phyloP scores from a whole-genome alignment of 2,329 filamentous ascomycete genomes.

The Stemphylium beticola region DNA sequence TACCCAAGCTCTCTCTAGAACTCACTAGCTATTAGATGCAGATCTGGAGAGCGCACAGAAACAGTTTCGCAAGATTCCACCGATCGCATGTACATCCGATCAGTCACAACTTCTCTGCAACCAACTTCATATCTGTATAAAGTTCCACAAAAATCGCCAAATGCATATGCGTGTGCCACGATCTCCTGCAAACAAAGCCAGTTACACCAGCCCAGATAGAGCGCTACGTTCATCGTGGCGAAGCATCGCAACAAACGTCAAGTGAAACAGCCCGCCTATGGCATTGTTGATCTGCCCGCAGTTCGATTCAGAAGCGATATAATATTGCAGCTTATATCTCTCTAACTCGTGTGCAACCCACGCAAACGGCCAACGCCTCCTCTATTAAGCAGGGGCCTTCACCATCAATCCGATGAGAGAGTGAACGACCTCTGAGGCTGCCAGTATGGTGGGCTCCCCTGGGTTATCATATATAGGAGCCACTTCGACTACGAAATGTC shows the following conservation, averaged over 20 bases:
- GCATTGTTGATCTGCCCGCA: no score
- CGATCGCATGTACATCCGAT: not conserved
- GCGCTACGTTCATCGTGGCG: no score
- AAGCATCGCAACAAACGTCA: no score
- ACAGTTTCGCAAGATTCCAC: not conserved
- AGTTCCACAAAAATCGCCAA: no score
- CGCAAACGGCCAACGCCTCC: not conserved
- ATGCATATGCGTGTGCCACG: no score
- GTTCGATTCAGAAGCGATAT: not conserved
- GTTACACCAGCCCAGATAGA: no score
- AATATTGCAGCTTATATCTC: not conserved
- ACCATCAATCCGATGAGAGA: constrained; percentile 59
- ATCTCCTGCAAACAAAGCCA: no score
- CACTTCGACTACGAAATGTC: constrained; percentile 59
- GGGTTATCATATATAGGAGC: constrained; percentile 67
- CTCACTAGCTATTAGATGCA: no score
- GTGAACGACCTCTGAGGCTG: constrained; percentile 61
- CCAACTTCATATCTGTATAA: not conserved
- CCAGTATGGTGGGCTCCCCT: constrained; percentile 63
- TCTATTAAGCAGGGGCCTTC: constrained; percentile 44
- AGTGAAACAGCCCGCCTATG: no score
- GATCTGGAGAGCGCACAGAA: not conserved
- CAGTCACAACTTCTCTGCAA: not conserved
- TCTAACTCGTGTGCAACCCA: not conserved
- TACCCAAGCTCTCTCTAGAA: no score